These are phyloP conservation scores for Takakia lepidozioides DNA, from an alignment of 225 moss, liverwort and hornwort species.

Conservation along the genomic window DNA sequence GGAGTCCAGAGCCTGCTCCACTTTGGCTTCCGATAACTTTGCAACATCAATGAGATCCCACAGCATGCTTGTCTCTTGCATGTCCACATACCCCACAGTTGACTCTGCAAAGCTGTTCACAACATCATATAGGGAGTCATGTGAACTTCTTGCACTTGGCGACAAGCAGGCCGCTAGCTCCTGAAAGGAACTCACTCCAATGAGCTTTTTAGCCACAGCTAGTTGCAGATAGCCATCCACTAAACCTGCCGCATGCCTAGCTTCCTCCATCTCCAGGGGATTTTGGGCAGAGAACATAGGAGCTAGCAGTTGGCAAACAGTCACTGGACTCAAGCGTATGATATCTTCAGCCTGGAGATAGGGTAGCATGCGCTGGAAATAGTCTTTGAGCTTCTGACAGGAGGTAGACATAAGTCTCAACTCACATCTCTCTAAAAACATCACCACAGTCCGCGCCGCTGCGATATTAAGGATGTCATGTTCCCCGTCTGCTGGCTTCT, in stretches of 20 bases:
- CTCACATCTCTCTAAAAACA: too few species aligned
- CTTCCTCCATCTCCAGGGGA: not conserved
- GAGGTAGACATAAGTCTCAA: too few species aligned
- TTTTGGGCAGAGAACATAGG: not conserved
- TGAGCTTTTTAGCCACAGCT: not conserved
- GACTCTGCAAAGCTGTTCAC: conserved; percentile 11
- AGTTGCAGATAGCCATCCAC: conserved; percentile 9
- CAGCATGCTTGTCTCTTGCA: not conserved
- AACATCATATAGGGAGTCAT: conserved; percentile 18
- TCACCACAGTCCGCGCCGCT: conserved; percentile 1
- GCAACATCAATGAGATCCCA: conserved; percentile 15
- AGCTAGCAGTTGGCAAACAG: conserved; percentile 5
- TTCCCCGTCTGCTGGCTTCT: not conserved
- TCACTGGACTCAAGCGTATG: conserved; percentile 1
- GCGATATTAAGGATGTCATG: not conserved
- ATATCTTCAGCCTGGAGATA: conserved; percentile 7
- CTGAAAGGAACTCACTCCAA: conserved; percentile 7
- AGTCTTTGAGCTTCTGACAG: conserved; percentile 5
- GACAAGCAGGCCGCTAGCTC: conserved; percentile 10
- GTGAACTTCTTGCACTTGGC: conserved; percentile 4
- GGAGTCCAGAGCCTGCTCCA: conserved; percentile 10
- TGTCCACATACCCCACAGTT: too few species aligned
- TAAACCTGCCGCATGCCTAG: conserved; percentile 7
- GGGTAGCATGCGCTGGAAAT: conserved; percentile 6
- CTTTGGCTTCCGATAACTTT: conserved; percentile 8